Base-by-base conservation (phyloP, 1,284 basidiomycete species). In the Ceratobasidium sp. region DNA sequence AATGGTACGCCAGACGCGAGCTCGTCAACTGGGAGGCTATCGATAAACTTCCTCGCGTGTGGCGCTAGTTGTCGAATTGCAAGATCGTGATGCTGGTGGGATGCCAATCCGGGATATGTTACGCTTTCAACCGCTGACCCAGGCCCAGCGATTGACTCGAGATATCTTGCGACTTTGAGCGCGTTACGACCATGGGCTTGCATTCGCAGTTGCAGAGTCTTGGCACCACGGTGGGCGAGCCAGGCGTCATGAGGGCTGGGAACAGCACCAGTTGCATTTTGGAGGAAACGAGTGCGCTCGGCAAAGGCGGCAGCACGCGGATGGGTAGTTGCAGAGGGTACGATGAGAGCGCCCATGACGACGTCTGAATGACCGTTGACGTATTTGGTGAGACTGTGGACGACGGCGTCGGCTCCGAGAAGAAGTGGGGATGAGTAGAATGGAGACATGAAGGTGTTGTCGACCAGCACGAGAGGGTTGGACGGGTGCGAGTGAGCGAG, bases 351-450 rank as follows among this genome's bases (percentile, higher is more conserved):
- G 50, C 96, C 96, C 89, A 96, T 94, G 82, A 97, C 88, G 82
- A 96, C 94, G 83, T 98, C 96, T 0, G 93, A 94, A 86, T 98
- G 96, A 0, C 97, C 96, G 83, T 96, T 96, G 83, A 98, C 88
- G 86, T 98, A 98, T 85, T 99, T 99, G 0, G 95, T 95, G 65
- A 96, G 86, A 61, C 79, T 88, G 88, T 96, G 93, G 54, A 94
- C 79, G 81, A 96, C 94, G 80, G 96, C 87, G 83, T 96, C 94
- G 23, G 95, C 96, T 48, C 95, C 94, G 54, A 93, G 91, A 61
- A 92, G 88, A 42, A 99, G 90, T 0, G 97, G 97, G 1, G 95
- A 96, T 77, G 93, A 90, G 87, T 94, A 98, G 88, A 92, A 99
- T 0, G 97, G 95, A 0, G 95, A 96, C 67, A 96, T 88, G 89